Conservation (phyloP, 768 basidiomycete genomes). For the Boletellus ananiceps region DNA sequence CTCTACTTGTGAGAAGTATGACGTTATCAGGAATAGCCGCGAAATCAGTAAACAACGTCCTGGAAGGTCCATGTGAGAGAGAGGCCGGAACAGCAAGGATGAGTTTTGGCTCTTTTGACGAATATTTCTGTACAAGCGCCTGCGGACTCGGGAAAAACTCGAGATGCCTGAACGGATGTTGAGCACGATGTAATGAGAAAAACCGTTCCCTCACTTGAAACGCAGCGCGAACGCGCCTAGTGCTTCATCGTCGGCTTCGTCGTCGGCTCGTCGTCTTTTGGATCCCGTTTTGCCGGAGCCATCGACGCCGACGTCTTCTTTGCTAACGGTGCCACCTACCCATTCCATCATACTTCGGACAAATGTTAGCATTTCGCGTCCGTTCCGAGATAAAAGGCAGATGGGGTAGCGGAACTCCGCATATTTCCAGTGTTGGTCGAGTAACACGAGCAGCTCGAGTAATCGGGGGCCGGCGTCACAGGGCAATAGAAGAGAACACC, state of each 20-base stretch:
- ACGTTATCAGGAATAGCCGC: constrained; percentile 81
- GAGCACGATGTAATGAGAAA: background rate
- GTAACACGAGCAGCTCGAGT: constrained; percentile 88
- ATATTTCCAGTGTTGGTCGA: constrained; percentile 97
- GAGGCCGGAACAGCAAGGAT: constrained; percentile 92
- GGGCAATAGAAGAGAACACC: constrained; percentile 82
- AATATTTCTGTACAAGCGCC: constrained; percentile 74
- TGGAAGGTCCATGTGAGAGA: constrained; percentile 87
- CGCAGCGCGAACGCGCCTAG: constrained; percentile 81
- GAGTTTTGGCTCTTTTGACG: constrained; percentile 85
- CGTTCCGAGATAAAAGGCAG: constrained; percentile 88
- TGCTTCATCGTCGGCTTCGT: constrained; percentile 77
- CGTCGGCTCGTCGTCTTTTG: constrained; percentile 53
- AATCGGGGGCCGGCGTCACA: constrained; percentile 94
- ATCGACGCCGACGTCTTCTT: constrained; percentile 86
- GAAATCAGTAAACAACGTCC: constrained; percentile 82
- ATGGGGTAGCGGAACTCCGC: constrained; percentile 81
- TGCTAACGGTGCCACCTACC: constrained; percentile 93
- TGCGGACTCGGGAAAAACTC: constrained; percentile 87
- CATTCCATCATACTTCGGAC: constrained; percentile 98
- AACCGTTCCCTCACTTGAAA: constrained; percentile 64
- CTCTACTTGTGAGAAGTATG: constrained; percentile 75
- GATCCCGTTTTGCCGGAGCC: constrained; percentile 51
- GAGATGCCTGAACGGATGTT: constrained; percentile 58
- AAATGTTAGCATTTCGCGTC: constrained; percentile 89